Base-by-base conservation (phyloP, 2,329 filamentous ascomycete genomes). In the Ophiocordyceps camponoti-rufipedis region DNA sequence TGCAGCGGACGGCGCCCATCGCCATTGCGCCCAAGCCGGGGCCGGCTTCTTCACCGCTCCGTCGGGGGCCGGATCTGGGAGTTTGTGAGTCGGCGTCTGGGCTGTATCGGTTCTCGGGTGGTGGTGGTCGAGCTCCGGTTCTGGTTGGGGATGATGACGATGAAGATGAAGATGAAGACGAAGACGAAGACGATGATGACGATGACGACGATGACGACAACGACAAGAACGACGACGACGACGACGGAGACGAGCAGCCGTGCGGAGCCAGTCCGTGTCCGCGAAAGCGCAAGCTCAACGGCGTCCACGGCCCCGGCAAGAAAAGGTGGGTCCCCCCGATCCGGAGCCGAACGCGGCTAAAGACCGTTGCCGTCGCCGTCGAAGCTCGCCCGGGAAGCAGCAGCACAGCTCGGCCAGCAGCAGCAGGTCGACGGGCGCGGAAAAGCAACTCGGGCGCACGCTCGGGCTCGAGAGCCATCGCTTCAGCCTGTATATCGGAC, bases 401-500 rank as follows among this genome's bases (percentile, higher is more conserved):
- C 23, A 39, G 18, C 69, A 72, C 49, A 79, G 73, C 60, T 77
- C 72, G 33, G 70, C 71, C 49, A 74, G 69, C 47, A 79, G 74
- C 60, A 74, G 65, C 56, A 79, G 49, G 68, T 80, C 49, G 77
- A 82, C 49, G 77, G 76, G 38, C 74, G 75, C 45, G 78, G 75
- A 47, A 66, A 80, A 3, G 23, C 23, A 23, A 54, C 67, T 83
- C 47, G 80, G 79, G 60, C 72, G 77, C 57, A 82, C 79, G 14
- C 67, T 91, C 47, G 85, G 85, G 48, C 70, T 91, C 52, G 84
- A 89, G 58, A 69, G 75, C 55, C 80, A 85, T 60, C 78, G 82
- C 49, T 86, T 82, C 60, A 86, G 82, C 63, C 82, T 85, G 62
- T 85, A 89, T 57, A 85, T 91, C 53, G 85, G 85, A 28, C 76